Conservation (phyloP, 2,329 filamentous ascomycete species). For the Fusarium bactridioides region DNA sequence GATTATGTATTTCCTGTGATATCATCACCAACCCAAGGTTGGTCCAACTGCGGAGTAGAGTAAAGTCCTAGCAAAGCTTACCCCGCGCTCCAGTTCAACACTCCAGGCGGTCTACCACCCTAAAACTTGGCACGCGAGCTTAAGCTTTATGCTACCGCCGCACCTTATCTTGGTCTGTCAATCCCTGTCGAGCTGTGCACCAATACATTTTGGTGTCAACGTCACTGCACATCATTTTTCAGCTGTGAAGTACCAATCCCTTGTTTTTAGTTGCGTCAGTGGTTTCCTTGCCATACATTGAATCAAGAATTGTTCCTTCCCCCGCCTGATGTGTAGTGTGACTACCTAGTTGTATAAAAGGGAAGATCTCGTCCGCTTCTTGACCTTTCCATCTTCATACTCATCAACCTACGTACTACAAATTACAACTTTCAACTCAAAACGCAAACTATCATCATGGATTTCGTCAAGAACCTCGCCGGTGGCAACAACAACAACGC, state of each 20-base stretch:
- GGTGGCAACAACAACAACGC: conserved; percentile 46
- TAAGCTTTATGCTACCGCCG: not conserved
- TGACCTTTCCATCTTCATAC: not conserved
- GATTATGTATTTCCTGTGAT: not conserved
- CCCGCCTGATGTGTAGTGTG: not conserved
- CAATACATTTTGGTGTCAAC: conserved; percentile 21
- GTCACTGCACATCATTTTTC: conserved; percentile 33
- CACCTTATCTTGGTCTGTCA: conserved; percentile 25
- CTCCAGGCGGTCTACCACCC: not conserved
- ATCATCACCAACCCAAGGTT: not conserved
- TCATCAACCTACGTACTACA: not conserved
- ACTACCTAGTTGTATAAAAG: conserved; percentile 20
- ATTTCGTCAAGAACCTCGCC: conserved; percentile 62
- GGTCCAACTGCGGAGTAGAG: not conserved
- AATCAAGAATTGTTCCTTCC: conserved; percentile 21
- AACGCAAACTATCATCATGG: conserved; percentile 51
- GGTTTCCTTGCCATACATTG: not conserved
- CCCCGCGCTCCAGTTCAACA: not conserved
- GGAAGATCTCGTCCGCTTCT: not conserved
- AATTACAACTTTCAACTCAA: not conserved
- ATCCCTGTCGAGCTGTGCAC: not conserved
- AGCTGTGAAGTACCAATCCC: conserved; percentile 9
- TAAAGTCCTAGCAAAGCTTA: not conserved
- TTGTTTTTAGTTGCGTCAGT: conserved; percentile 29
- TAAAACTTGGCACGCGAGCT: conserved; percentile 23